These are phyloP conservation scores for Mucor lusitanicus DNA, from an alignment of 371 early-diverging fungal genomes.

Conservation along the genomic window DNA sequence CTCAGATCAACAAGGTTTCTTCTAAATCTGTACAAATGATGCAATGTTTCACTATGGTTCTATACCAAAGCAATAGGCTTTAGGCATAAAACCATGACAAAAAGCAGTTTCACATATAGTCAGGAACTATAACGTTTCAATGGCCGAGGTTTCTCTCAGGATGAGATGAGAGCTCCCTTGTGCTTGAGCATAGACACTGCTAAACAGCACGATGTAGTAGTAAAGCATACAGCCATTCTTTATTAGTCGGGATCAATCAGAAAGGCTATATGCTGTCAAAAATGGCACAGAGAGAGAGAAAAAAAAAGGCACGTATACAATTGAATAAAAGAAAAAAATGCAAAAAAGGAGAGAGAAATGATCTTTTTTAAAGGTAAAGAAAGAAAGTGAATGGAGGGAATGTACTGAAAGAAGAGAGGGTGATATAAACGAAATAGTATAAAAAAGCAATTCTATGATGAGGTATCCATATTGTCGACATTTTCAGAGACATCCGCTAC, in stretches of 20 bases:
- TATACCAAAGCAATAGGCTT: no score
- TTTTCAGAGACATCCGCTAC: not conserved
- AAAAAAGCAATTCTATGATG: conserved; percentile 8
- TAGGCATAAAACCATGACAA: no score
- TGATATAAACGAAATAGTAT: not conserved
- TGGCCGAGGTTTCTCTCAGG: no score
- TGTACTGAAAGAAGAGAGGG: no score
- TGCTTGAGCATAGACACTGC: no score
- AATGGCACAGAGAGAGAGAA: not conserved
- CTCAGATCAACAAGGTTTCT: no score
- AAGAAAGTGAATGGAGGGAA: not conserved
- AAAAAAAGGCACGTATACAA: not conserved
- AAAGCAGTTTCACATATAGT: no score
- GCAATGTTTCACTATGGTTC: no score
- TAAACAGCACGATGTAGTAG: not conserved
- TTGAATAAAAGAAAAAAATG: not conserved
- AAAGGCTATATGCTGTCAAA: not conserved
- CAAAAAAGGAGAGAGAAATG: not conserved
- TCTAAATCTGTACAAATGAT: no score
- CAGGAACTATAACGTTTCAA: no score
- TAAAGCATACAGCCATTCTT: not conserved
- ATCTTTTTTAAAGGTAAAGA: not conserved
- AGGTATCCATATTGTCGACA: conserved; percentile 16
- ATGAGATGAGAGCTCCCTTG: no score
- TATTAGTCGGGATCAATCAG: not conserved